phyloP scores from a whole-genome alignment of 805 yeast genomes.

The Ascoidea asiatica region DNA sequence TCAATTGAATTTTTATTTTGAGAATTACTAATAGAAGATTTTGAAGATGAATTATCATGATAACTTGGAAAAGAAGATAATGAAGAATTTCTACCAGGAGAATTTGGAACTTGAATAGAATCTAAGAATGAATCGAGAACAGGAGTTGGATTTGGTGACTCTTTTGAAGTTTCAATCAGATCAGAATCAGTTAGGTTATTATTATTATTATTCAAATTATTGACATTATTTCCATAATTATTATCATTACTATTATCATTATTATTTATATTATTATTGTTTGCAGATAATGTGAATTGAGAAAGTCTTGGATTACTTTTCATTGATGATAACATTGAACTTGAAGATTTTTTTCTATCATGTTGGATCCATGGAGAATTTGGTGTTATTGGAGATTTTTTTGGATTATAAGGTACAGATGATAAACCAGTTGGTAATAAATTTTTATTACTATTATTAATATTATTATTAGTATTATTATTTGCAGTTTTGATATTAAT shows the following conservation, averaged over 20 bases:
- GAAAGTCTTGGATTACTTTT: not conserved
- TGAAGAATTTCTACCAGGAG: not conserved
- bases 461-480: no score
- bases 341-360: not conserved
- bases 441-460: no score
- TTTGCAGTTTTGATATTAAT: not conserved
- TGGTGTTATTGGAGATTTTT: not conserved
- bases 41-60: not conserved
- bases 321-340: not conserved
- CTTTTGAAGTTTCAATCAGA: no score
- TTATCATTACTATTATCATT: no score
- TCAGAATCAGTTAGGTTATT: no score
- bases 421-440: not conserved
- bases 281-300: not conserved
- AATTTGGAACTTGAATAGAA: not conserved
- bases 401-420: not conserved
- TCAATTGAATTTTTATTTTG: not conserved
- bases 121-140: not conserved
- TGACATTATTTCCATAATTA: no score
- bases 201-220: no score
- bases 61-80: not conserved
- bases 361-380: not conserved
- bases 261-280: no score
- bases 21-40: not conserved
- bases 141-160: not conserved